phyloP scores from a whole-genome alignment of 1,139 yeast genomes.

The Sugiyamaella japonica region DNA sequence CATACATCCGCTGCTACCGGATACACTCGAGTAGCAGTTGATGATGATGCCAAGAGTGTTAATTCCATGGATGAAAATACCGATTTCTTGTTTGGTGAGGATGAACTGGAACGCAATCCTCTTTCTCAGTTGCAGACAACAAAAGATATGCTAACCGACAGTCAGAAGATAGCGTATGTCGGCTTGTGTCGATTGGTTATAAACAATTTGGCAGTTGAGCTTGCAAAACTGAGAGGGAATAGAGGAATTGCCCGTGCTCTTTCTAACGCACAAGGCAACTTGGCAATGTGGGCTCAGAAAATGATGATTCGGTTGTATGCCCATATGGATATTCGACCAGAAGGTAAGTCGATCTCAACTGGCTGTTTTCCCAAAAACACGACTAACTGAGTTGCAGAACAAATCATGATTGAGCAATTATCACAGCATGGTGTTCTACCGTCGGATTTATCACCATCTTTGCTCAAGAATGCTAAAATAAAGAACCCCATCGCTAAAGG shows the following conservation, averaged over 20 bases:
- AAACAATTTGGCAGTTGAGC: slow-evolving; percentile 77
- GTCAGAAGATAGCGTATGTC: slow-evolving; percentile 88
- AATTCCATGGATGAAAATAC: slow-evolving; percentile 73
- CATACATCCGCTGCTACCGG: slow-evolving; percentile 48
- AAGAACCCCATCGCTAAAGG: slow-evolving; percentile 33
- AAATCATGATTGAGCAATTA: slow-evolving; percentile 82
- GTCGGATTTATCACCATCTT: slow-evolving; percentile 63
- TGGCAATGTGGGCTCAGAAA: slow-evolving; percentile 82
- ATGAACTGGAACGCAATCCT: slow-evolving; percentile 50
- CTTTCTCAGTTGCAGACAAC: slow-evolving; percentile 74
- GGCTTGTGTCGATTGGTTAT: slow-evolving; percentile 77
- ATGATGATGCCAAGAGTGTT: slow-evolving; percentile 78
- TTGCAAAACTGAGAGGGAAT: slow-evolving; percentile 61
- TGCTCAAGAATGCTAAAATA: slow-evolving; percentile 34
- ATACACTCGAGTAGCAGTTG: slow-evolving; percentile 87
- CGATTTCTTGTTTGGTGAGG: slow-evolving; percentile 70
- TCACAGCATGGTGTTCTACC: slow-evolving; percentile 82
- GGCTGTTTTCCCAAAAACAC: background rate
- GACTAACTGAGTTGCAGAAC: slow-evolving; percentile 47
- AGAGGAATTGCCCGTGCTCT: slow-evolving; percentile 49
- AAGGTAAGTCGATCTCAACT: slow-evolving; percentile 31
- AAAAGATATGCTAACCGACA: slow-evolving; percentile 73
- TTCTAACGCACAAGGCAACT: slow-evolving; percentile 71
- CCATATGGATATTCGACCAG: slow-evolving; percentile 73
- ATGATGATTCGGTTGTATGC: slow-evolving; percentile 70